A percentile compares a stretch with the other conserved stretches of the same genome.
phyloP scores from a whole-genome alignment of 2,329 filamentous ascomycete genomes.

The Fusarium abutilonis region DNA sequence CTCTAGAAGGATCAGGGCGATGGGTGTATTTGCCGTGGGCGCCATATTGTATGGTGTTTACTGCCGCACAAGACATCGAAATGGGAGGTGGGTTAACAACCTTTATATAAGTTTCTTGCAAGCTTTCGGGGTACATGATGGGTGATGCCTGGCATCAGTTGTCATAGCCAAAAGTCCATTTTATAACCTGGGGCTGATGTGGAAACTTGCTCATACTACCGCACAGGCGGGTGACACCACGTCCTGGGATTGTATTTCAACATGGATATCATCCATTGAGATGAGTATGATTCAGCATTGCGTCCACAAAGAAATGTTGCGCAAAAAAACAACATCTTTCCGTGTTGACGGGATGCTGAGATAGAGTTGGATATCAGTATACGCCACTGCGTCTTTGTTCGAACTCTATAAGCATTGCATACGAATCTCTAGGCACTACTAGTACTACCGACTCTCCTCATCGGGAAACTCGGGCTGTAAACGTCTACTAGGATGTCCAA shows the following conservation, averaged over 20 bases:
- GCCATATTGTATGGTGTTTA: slow-evolving; percentile 22
- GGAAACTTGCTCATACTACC: slow-evolving; percentile 51
- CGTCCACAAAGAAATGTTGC: rapidly evolving
- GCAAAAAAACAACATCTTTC: not conserved
- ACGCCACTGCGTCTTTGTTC: slow-evolving; percentile 11
- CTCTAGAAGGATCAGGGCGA: slow-evolving; percentile 33
- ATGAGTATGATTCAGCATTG: too few relatives aligned
- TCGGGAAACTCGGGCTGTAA: not conserved
- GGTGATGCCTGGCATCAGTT: slow-evolving; percentile 3
- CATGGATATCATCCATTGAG: too few relatives aligned
- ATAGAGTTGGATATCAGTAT: slow-evolving; percentile 1
- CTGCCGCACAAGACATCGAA: not conserved
- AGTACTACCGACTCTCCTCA: not conserved
- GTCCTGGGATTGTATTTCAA: not conserved
- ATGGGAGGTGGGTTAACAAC: not conserved
- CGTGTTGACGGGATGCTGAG: not conserved
- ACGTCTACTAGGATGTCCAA: not conserved
- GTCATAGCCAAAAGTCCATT: not conserved
- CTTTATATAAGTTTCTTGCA: slow-evolving; percentile 12
- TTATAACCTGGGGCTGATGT: slow-evolving; percentile 3
- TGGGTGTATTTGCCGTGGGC: slow-evolving; percentile 13
- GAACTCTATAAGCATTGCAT: slow-evolving; percentile 3
- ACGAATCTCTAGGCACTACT: not conserved
- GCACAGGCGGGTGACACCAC: slow-evolving; percentile 21
- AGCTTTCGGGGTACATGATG: not conserved